Evolutionary conservation across 1,284 basidiomycete genomes (phyloP), one percentile per base, ranked within the genome.

Genomic region (Ganoderma lucidum): DNA sequence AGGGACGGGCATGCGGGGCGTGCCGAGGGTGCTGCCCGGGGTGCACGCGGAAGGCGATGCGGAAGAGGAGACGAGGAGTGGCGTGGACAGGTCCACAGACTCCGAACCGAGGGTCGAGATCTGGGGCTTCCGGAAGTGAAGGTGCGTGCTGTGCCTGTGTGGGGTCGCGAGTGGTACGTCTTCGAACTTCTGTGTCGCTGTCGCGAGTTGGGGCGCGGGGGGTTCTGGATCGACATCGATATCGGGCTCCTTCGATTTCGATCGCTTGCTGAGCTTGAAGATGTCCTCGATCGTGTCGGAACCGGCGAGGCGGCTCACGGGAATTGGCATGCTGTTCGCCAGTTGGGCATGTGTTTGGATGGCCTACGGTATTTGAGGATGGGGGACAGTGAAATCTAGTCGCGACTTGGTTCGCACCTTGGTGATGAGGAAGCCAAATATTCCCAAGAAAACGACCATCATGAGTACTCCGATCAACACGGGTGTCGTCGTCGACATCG

Each of bases 201-300:
- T 23, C 39, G 9, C 39, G 28, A 8, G 39, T 35, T 15, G 53
- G 53, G 53, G 2, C 15, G 30, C 28, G 30, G 30, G 14, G 12
- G 30, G 48, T 51, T 51, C 48, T 14, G 23, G 48, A 51, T 51
- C 12, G 48, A 14, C 23, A 28, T 51, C 12, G 48, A 28, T 10
- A 32, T 41, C 59, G 39, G 41, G 59, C 37, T 41, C 39, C 19
- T 51, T 35, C 19, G 39, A 6, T 6, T 30, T 42, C 14, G 23
- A 15, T 41, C 59, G 59, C 59, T 61, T 61, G 4, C 59, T n/a
- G 39, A 61, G 39, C 39, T 42, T 42, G 59, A 61, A 61, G 37
- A 61, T 61, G 59, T 61, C 59, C 39, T 61, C 59, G 59, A 61
- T 61, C 39, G 59, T 61, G 23, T 61, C 59, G 23, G 39, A 15